phyloP scores from a whole-genome alignment of 805 yeast species.

The Ogataea haglerorum region DNA sequence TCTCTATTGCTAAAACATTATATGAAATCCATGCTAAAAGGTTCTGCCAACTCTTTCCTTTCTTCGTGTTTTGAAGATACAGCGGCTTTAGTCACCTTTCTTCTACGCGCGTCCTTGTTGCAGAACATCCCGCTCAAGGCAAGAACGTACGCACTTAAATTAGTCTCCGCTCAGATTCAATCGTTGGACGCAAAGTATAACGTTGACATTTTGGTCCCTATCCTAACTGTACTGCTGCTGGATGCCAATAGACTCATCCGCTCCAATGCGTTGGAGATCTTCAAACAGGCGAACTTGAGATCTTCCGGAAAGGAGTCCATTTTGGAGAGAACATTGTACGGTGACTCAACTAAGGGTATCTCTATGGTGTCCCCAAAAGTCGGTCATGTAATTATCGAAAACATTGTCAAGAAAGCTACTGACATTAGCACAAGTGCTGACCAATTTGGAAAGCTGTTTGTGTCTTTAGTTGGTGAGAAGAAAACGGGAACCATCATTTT shows the following conservation, averaged over 20 bases:
- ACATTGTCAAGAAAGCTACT: conserved; percentile 35
- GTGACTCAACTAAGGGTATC: conserved; percentile 41
- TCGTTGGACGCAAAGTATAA: conserved; percentile 33
- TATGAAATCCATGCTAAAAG: conserved; percentile 38
- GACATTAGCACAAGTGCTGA: conserved; percentile 50
- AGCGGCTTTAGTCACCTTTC: conserved; percentile 48
- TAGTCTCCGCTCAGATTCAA: conserved; percentile 36
- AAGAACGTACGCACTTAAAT: conserved; percentile 47
- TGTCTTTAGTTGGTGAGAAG: conserved; percentile 42
- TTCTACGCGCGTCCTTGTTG: conserved; percentile 54
- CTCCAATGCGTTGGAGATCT: conserved; percentile 36
- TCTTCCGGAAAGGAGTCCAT: conserved; percentile 40
- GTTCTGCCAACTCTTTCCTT: conserved; percentile 19
- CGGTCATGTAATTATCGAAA: conserved; percentile 42
- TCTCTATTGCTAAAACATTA: conserved; percentile 37
- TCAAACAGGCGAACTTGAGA: conserved; percentile 38
- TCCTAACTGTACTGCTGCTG: conserved; percentile 49
- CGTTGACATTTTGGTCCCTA: conserved; percentile 56
- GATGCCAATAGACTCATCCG: conserved; percentile 53
- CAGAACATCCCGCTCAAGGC: conserved; percentile 56
- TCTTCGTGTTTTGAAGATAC: conserved; percentile 16
- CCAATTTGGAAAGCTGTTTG: conserved; percentile 40
- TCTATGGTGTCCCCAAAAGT: conserved; percentile 66
- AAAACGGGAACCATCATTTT: conserved; percentile 54
- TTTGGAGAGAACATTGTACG: conserved; percentile 58